A percentile compares a stretch with the other conserved stretches of the same genome.
Evolutionary conservation across 139 green algal genomes (phyloP).

Genomic region (Chlorokybus atmophyticus): DNA sequence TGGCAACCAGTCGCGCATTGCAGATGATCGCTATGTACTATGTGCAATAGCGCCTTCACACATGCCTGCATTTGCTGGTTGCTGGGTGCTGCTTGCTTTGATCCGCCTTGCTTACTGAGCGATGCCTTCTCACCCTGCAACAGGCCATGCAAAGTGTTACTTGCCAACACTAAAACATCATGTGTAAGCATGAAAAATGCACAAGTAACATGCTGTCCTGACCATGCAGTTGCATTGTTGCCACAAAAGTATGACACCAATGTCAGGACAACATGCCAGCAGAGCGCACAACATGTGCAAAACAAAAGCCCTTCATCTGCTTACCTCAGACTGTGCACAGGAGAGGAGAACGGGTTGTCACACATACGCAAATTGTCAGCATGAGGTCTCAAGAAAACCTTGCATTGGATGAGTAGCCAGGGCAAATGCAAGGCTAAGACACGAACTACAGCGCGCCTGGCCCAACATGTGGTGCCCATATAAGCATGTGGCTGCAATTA

Average conservation of each 20-base stretch:
- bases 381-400: not conserved
- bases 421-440: not conserved
- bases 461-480: not conserved
- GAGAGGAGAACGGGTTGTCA: no score
- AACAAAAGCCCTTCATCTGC: no score
- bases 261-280: not conserved
- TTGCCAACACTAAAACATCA: not conserved
- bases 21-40: no score
- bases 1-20: no score
- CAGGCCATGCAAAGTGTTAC: not conserved
- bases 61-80: no score
- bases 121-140: constrained; percentile 20
- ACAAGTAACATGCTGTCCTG: not conserved
- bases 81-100: no score
- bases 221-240: not conserved
- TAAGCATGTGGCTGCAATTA: constrained; percentile 3
- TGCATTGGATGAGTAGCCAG: constrained; percentile 1
- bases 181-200: constrained; percentile 4
- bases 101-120: constrained; percentile 17
- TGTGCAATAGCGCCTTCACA: no score
- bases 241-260: not conserved
- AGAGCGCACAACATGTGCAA: no score
- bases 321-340: no score
- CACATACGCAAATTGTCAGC: not conserved
- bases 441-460: not conserved